Conservation (phyloP, 352 stramenopile genomes). For the Phytophthora agathidicida region DNA sequence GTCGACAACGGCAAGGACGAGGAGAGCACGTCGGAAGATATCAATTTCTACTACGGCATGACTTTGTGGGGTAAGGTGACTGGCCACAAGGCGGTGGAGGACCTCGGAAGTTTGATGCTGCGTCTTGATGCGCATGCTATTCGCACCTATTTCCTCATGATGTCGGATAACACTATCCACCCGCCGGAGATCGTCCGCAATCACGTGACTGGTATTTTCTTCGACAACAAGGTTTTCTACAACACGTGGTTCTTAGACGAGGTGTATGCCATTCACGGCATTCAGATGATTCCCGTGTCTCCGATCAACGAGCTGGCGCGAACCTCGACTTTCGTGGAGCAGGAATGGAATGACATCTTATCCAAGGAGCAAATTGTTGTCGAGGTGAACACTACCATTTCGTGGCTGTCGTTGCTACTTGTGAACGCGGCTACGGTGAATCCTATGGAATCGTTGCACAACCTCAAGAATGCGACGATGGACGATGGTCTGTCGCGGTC, state of each 20-base stretch:
- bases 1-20: conserved; percentile 75
- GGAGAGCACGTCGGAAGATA: conserved; percentile 77
- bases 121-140: conserved; percentile 66
- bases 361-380: conserved; percentile 66
- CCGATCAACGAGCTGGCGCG: conserved; percentile 74
- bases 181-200: conserved; percentile 68
- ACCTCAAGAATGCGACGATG: conserved; percentile 57
- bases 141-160: conserved; percentile 77
- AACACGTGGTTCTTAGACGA: conserved; percentile 75
- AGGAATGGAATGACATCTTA: conserved; percentile 82
- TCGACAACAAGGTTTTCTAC: conserved; percentile 80
- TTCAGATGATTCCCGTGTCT: conserved; percentile 82
- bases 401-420: conserved; percentile 75
- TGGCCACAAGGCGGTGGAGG: conserved; percentile 59
- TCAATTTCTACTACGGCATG: conserved; percentile 86
- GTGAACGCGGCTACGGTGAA: conserved; percentile 73
- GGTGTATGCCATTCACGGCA: conserved; percentile 77
- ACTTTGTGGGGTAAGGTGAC: conserved; percentile 72
- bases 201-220: conserved; percentile 79
- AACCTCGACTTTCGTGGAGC: conserved; percentile 58
- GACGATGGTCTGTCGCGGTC: conserved; percentile 70
- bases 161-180: conserved; percentile 62
- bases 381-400: conserved; percentile 38
- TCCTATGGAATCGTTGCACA: conserved; percentile 48
- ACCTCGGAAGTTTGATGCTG: conserved; percentile 79